Percentiles rank a stretch among this genome's conserved stretches.
Conservation (phyloP, 148 eudicot genomes). For the Nepenthes mirabilis region DNA sequence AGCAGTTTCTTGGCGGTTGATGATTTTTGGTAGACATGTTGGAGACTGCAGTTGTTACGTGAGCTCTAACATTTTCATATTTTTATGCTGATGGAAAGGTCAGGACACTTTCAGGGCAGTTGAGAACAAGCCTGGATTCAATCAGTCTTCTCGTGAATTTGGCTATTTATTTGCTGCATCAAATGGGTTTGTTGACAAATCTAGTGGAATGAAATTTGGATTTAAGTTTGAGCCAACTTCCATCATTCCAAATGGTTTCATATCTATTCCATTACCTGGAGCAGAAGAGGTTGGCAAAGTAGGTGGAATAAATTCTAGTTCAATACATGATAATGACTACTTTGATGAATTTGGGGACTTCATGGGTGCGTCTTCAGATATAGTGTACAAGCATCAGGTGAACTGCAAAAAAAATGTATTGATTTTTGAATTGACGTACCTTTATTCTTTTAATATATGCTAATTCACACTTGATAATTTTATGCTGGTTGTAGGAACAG, state of each 20-base stretch:
- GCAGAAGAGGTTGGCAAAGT: slow-evolving; percentile 16
- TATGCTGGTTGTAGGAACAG: slow-evolving; percentile 9
- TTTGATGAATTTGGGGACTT: slow-evolving; percentile 70
- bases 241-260: slow-evolving; percentile 18
- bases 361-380: slow-evolving; percentile 31
- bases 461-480: neutral
- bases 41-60: slow-evolving; percentile 3
- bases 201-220: slow-evolving; percentile 13
- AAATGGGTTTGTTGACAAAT: slow-evolving; percentile 12
- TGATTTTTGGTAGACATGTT: neutral
- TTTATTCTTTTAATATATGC: neutral
- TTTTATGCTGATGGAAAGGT: slow-evolving; percentile 22
- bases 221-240: slow-evolving; percentile 17
- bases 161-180: slow-evolving; percentile 25
- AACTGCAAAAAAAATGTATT: neutral
- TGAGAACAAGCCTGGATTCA: slow-evolving; percentile 18
- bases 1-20: neutral
- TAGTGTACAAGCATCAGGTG: slow-evolving; percentile 37
- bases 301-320: slow-evolving; percentile 16
- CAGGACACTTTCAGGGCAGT: slow-evolving; percentile 21
- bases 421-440: neutral
- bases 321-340: slow-evolving; percentile 21
- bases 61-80: slow-evolving; percentile 3
- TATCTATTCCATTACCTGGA: slow-evolving; percentile 15
- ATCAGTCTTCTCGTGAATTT: slow-evolving; percentile 13